Base-by-base conservation (phyloP, 352 stramenopile species). In the Hyaloperonospora brassicae region DNA sequence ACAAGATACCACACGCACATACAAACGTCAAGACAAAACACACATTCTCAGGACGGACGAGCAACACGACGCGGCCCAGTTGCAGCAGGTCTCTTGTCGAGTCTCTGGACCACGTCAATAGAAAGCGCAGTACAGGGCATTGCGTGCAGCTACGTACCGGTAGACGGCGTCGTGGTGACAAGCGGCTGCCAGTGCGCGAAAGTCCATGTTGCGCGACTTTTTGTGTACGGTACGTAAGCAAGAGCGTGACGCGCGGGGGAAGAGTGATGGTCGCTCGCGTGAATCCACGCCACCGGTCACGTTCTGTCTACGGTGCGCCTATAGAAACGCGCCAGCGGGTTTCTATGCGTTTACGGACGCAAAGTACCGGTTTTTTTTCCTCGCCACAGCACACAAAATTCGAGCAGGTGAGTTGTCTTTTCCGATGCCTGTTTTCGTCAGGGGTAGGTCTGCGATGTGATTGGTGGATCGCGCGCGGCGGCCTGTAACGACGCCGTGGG, bases 181-280 rank as follows among this genome's bases (percentile, higher is more conserved):
- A 54, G 79, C 57, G 45, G 61, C 38, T 14, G 74, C 79, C 48
- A 87, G 62, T 59, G 61, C 68, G 61, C 83, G 70, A 17, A 86
- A 74, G 59, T 84, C 64, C 59, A 68, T 70, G n/a, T 52, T 40
- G 13, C 8, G 4, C 24, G 57, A 64, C 45, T 23, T 6, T 23
- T 7, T 22, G 23, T 22, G 14, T 24, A 22, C 2, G 2, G 39
- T 44, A 24, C 39, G 23, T 22, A 23, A 23, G n/a, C 5, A 25
- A 8, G 27, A 34, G 8, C 27, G 27, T 34, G 27, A 34, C 27
- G 27, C 27, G 27, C 27, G 4, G 27, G 27, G 4, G 27, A 9
- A 8, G 27, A 34, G 8, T 34, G 27, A 34, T 34, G 27, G 27
- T 34, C 27, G 27, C 27, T 9, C 27, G 8, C 8, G 27, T 17